Evolutionary conservation across 1,284 basidiomycete species (phyloP), one percentile per base, ranked within the genome.

Genomic region (Ceratobasidium sp.): DNA sequence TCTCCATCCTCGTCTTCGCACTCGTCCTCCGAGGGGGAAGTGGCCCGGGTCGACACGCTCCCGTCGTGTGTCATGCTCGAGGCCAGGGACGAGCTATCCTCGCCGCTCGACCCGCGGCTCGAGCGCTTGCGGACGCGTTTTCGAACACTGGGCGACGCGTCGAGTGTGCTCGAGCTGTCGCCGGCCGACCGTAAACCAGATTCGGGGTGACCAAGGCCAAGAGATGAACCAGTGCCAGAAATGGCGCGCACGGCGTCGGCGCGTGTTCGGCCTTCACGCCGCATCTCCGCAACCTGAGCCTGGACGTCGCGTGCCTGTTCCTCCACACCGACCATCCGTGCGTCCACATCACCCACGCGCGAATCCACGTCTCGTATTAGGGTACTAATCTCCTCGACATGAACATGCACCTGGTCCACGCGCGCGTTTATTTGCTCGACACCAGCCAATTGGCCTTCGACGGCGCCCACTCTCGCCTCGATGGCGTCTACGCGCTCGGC

Each of bases 51-150:
- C 14, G 65, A 69, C 1, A 69, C 49, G 53, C 65, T 69, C 51
- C 49, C 65, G 1, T 56, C 53, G 37, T 53, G 65, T 16, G 65
- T 68, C 65, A 68, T 68, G 51, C 65, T 68, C 65, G 65, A 68
- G 2, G 65, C 65, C 11, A 68, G 51, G n/a, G 65, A 68, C 34
- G 65, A 68, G 27, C 49, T 68, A 51, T 68, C 65, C 49, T 68
- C 65, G 24, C 65, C 65, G 48, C 65, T 68, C 65, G 65, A 68
- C 27, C 65, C 65, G 24, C 65, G 65, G 49, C 65, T 68, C 5
- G 65, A 68, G 27, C 65, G 65, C 24, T 68, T 68, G 65, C 65
- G 65, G 19, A 68, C 51, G 27, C 65, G 65, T 68, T 68, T 68
- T 22, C 65, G 65, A 22, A 56, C 51, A 11, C 34, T 8, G 22